Evolutionary conservation across 2,329 filamentous ascomycete genomes (phyloP), one percentile per base, ranked within the genome.

Genomic region (Ophiognomonia clavigignenti-juglandacearum): DNA sequence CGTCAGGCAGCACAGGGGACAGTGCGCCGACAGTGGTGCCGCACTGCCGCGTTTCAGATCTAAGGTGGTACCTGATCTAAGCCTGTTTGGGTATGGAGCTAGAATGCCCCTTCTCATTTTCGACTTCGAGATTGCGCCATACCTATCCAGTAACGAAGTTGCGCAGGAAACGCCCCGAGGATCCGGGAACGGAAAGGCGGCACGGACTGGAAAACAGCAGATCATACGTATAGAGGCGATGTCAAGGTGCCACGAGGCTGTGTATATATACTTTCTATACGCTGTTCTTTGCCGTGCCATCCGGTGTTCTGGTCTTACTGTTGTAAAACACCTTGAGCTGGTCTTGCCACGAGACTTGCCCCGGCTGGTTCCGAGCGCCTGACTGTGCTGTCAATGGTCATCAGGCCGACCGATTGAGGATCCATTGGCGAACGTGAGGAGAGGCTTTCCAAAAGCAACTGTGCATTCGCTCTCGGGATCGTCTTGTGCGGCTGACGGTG

Each of bases 51-150:
- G 51, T 56, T 53, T 56, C 54, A 50, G 24, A 39, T 43, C 29
- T 34, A 22, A 38, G 18, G 41, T 37, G 34, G 54, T 56, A 52
- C 53, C 56, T 55, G 54, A 48, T 45, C 56, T 57, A 57, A n/a
- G 41, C 56, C 54, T 37, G 24, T 57, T 57, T 40, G 32, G 53
- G 56, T 19, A 31, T 53, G 45, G 43, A 18, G 35, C 36, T 14
- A 16, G 11, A 10, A 20, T 19, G 13, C n/a, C 32, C 32, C 16
- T 35, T 35, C 32, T 35, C n/a, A 35, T 35, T n/a, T n/a, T n/a
- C 16, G 32, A 35, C 32, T 35, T 35, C 32, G n/a, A 35, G 32
- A 35, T 35, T 35, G 32, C 32, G 32, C 16, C 32, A 35, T 35
- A 16, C n/a, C n/a, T n/a, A n/a, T n/a, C n/a, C n/a, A n/a, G n/a